Base-by-base conservation (phyloP, 2,329 filamentous ascomycete species). In the Trichothecium roseum region DNA sequence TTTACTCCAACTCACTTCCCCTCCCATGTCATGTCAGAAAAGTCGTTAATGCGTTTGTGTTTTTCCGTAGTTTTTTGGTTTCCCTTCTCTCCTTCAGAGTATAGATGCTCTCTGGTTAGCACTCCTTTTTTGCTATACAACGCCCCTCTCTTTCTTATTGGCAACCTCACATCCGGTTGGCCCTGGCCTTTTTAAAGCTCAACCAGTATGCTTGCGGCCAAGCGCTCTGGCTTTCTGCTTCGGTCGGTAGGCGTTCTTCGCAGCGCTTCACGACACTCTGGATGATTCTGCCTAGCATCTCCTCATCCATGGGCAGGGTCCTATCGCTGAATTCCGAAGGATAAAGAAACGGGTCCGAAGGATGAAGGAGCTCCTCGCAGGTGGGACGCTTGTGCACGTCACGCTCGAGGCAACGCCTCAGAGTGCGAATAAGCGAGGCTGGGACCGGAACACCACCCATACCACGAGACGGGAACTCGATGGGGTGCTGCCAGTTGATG, bases 401-500 rank as follows among this genome's bases (percentile, higher is more conserved):
- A 35, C 78, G 68, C 47, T 66, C 68, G 8, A 84, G 62, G 47
- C 78, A 83, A 13, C 69, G 66, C 47, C 63, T 70, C 64, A 84
- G 66, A 0, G 78, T 81, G 20, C 68, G 60, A 24, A 82, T 55
- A 10, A 82, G 59, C 9, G 69, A 70, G 0, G 64, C 59, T 1
- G 78, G 78, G 1, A 84, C 74, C 0, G 63, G 60, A 1, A 69
- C 64, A 35, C 68, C 79, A 30, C 84, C 84, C 34, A 87, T 63
- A 10, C 80, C 84, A 3, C 70, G 66, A 1, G 76, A 68, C 0
- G 81, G 81, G 49, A 79, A 91, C 37, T 84, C 74, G 50, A 93
- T 84, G 5, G 60, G 56, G 55, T 87, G 77, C 37, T 78, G 70
- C 57, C 77, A 84, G 56, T 89, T 84, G 45, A 87, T 84, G 52